phyloP scores from a whole-genome alignment of 306 rosid genomes.

The Echinosophora koreensis region DNA sequence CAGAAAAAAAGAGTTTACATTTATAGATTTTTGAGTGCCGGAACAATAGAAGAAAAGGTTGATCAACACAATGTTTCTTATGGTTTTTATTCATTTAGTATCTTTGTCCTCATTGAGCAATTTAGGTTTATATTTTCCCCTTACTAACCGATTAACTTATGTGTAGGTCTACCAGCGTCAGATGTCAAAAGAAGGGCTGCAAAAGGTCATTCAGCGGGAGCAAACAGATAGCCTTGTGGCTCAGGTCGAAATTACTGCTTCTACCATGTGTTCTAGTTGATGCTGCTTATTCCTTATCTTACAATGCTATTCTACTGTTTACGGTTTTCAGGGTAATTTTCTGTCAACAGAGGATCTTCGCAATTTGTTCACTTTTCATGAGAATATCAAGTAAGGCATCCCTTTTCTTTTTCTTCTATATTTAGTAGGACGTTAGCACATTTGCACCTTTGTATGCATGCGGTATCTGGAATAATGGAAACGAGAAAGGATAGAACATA shows the following conservation, averaged over 20 bases:
- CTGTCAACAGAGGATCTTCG: constrained; percentile 94
- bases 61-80: constrained; percentile 23
- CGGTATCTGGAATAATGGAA: constrained; percentile 16
- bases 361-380: constrained; percentile 86
- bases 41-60: constrained; percentile 98
- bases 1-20: constrained; percentile 97
- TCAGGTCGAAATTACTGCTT: constrained; percentile 62
- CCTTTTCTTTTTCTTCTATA: constrained; percentile 28
- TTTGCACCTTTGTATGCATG: too few species aligned
- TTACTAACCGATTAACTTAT: constrained; percentile 21
- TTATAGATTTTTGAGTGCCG: constrained; percentile 89
- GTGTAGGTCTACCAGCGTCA: constrained; percentile 95
- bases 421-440: not conserved
- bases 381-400: constrained; percentile 67
- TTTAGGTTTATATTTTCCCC: constrained; percentile 27
- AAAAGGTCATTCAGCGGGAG: constrained; percentile 93
- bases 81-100: constrained; percentile 37
- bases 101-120: constrained; percentile 31
- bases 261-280: constrained; percentile 39
- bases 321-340: constrained; percentile 67
- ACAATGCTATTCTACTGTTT: constrained; percentile 33
- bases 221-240: constrained; percentile 62
- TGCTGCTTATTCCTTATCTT: constrained; percentile 38
- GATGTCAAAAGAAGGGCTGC: constrained; percentile 99
- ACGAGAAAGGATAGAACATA: constrained; percentile 8